Conservation (phyloP, 495 filamentous ascomycete genomes). For the Lepraria neglecta region DNA sequence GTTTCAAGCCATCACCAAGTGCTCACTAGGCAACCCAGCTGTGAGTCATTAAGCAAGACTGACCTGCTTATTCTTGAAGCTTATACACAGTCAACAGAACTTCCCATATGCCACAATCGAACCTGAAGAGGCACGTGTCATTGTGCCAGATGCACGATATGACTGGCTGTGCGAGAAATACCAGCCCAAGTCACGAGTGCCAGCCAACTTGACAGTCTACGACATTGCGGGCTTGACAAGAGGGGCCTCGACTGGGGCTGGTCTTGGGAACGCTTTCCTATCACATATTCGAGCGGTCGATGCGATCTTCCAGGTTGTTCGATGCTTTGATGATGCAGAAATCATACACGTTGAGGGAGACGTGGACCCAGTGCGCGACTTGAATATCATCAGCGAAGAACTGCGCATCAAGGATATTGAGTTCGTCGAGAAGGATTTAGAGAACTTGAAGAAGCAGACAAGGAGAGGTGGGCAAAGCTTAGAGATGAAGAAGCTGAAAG, state of each 20-base stretch:
- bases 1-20: slow-evolving; percentile 99
- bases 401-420: slow-evolving; percentile 97
- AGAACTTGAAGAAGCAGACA: slow-evolving; percentile 86
- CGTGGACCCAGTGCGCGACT: slow-evolving; percentile 87
- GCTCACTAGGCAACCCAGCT: slow-evolving; percentile 92
- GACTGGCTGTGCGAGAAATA: slow-evolving; percentile 95
- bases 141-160: slow-evolving; percentile 93
- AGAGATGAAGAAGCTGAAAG: slow-evolving; percentile 95
- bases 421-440: slow-evolving; percentile 92
- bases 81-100: slow-evolving; percentile 50
- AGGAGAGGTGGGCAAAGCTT: slow-evolving; percentile 88
- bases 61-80: too few relatives aligned
- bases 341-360: slow-evolving; percentile 99
- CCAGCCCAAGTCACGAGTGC: slow-evolving; percentile 91
- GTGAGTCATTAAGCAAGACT: slow-evolving; percentile 36
- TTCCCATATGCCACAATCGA: slow-evolving; percentile 99
- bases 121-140: slow-evolving; percentile 95
- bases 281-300: slow-evolving; percentile 99
- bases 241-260: slow-evolving; percentile 93
- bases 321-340: slow-evolving; percentile 98
- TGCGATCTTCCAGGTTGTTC: slow-evolving; percentile 98
- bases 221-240: slow-evolving; percentile 97
- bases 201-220: slow-evolving; percentile 96
- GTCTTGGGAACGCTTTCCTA: slow-evolving; percentile 96
- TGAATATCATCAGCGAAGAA: slow-evolving; percentile 96